Evolutionary conservation across 768 basidiomycete genomes (phyloP), one percentile per base, ranked within the genome.

Genomic region (Crepidotus variabilis): DNA sequence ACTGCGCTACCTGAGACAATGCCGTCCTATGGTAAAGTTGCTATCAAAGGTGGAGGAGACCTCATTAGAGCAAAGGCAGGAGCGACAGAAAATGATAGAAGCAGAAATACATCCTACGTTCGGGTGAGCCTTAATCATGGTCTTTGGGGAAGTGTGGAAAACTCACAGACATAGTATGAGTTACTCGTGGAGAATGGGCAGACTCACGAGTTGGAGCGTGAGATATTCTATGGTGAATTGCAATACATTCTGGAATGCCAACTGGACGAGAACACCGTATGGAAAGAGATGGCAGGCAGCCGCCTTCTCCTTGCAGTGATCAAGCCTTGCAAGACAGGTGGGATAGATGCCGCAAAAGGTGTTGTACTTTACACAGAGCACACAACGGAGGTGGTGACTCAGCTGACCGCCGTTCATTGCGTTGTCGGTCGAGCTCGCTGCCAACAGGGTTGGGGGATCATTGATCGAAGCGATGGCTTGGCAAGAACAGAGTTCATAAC

Each of bases 11-110:
- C 64, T 1, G 13, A 22, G 4, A 16, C 55, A n/a, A 66, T 67
- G 57, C 53, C 58, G 47, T 51, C 55, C 2, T 69, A 65, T 62
- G 67, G 65, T 8, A 69, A 67, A 39, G 50, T 73, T 0, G 48
- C 63, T 6, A 64, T 72, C 20, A 33, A 53, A 7, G 54, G 61
- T 33, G 61, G 67, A 7, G 67, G 71, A 2, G 70, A 71, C 43
- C 32, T 47, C 3, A 67, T 72, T 34, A 35, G 62, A 20, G 16
- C 21, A 11, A 13, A 14, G 3, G 13, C 48, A 22, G 14, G 4
- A 23, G 28, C 22, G 21, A 23, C 6, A 21, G 21, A 5, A 20
- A 43, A 43, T 20, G 39, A 43, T 20, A 43, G 39, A 11, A 43
- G 14, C 18, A 43, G 39, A 20, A 43, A 43, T 20, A 20, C 39